Percentiles rank a stretch among this genome's conserved stretches.
Conservation (phyloP, 306 rosid genomes). For the Datisca glomerata region DNA sequence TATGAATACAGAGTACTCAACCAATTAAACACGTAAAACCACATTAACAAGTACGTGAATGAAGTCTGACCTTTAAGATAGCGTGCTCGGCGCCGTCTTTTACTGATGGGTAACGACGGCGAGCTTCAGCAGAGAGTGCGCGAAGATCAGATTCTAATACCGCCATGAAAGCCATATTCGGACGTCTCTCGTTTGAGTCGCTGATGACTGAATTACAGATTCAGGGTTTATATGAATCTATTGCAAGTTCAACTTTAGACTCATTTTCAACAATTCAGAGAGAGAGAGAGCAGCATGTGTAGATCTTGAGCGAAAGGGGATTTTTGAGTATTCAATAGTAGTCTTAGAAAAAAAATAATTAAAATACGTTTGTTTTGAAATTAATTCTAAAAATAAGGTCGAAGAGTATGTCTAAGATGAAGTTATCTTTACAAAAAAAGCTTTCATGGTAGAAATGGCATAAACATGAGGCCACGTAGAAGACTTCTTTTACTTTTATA, state of each 20-base stretch:
- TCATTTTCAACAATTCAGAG: background rate
- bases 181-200: background rate
- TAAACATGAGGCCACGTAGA: too few relatives aligned
- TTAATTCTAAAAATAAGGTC: too few relatives aligned
- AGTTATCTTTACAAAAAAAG: too few relatives aligned
- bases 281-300: background rate
- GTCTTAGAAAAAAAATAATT: too few relatives aligned
- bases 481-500: too few relatives aligned
- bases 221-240: background rate
- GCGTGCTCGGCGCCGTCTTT: conserved; percentile 97
- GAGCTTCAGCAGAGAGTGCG: conserved; percentile 95
- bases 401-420: too few relatives aligned
- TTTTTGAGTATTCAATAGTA: too few relatives aligned
- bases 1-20: too few relatives aligned
- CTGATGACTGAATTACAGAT: background rate
- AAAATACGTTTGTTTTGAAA: background rate
- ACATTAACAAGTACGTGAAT: too few relatives aligned
- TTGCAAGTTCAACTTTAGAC: background rate
- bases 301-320: background rate
- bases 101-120: conserved; percentile 92
- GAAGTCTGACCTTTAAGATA: conserved; percentile 59
- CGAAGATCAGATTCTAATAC: conserved; percentile 98
- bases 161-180: conserved; percentile 93
- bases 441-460: too few relatives aligned
- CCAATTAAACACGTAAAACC: too few relatives aligned